Percentiles rank a stretch among this genome's conserved stretches.
phyloP scores from a whole-genome alignment of 2,329 filamentous ascomycete species.

The Trichothecium sympodiale region DNA sequence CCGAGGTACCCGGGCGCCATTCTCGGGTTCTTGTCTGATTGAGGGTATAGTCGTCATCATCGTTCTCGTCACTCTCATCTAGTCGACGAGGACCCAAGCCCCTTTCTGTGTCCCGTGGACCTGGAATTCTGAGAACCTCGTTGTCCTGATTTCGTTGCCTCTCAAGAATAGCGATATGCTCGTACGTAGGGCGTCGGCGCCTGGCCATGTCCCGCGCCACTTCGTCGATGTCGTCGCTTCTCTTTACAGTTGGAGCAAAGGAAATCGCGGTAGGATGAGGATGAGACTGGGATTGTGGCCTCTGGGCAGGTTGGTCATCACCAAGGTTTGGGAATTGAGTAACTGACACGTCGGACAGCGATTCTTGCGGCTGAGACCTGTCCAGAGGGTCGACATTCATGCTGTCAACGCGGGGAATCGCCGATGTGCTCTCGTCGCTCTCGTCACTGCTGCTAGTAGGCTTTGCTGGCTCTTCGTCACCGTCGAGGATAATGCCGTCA shows the following conservation, averaged over 20 bases:
- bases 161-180: conserved; percentile 81
- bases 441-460: conserved; percentile 14
- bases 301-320: not conserved
- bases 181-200: conserved; percentile 42
- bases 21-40: conserved; percentile 14
- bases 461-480: conserved; percentile 15
- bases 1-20: conserved; percentile 12
- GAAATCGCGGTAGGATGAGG: conserved; percentile 36
- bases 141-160: conserved; percentile 69
- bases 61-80: conserved; percentile 25
- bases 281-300: conserved; percentile 1
- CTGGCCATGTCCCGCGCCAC: conserved; percentile 14
- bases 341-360: too few relatives aligned
- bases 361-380: conserved; percentile 4
- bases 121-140: conserved; percentile 75
- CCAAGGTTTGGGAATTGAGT: too few relatives aligned
- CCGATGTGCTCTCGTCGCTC: conserved; percentile 25
- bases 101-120: conserved; percentile 79
- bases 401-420: conserved; percentile 7
- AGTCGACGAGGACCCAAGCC: conserved; percentile 58
- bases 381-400: conserved; percentile 13
- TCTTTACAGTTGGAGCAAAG: conserved; percentile 56
- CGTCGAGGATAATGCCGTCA: conserved; percentile 42
- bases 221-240: conserved; percentile 43
- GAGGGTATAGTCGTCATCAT: conserved; percentile 17